Base-by-base conservation (phyloP, 2,329 filamentous ascomycete species). In the Colletotrichum lindemuthianum region DNA sequence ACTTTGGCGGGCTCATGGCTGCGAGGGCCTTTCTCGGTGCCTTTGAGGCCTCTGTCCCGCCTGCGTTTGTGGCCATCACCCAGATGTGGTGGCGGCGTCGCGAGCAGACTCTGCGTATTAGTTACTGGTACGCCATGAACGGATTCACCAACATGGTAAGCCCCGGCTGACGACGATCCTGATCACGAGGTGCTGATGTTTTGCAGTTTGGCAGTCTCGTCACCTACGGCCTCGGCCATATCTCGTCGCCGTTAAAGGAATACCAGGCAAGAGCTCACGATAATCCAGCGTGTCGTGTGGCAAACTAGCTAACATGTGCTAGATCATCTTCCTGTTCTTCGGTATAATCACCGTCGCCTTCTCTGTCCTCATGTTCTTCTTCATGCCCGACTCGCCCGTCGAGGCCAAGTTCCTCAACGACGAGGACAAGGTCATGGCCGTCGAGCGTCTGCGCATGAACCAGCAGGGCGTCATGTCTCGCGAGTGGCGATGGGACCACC, bases 331-430 rank as follows among this genome's bases (percentile, higher is more conserved):
- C 68, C 71, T 86, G 24, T 83, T 84, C 68, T 86, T 84, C 49
- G 84, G 84, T 0, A 67, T 82, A 7, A 72, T 85, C 16, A 86
- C 84, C 0, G 79, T 87, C 0, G 74, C 72, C 0, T 83, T 84
- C 5, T 77, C 78, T 4, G 74, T 81, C 47, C 81, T 83, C 65
- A 69, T 88, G n/a, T 77, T 84, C 74, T 59, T 83, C 15, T 82
- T 84, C 55, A 87, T 91, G 80, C 89, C 89, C 0, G 88, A 91
- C 68, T 88, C 86, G 0, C 88, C 88, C 0, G 82, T 88, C 70
- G 81, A 85, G 24, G 82, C 86, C 1, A 85, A 82, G 16, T 89
- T 88, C 52, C 77, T 90, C 2, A 79, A 75, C 0, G 79, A 83
- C 4, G 77, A 84, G 12, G 87, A 90, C 49, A 88, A 85, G 59